phyloP scores from a whole-genome alignment of 805 yeast species.

The Kodamaea jinghongensis region DNA sequence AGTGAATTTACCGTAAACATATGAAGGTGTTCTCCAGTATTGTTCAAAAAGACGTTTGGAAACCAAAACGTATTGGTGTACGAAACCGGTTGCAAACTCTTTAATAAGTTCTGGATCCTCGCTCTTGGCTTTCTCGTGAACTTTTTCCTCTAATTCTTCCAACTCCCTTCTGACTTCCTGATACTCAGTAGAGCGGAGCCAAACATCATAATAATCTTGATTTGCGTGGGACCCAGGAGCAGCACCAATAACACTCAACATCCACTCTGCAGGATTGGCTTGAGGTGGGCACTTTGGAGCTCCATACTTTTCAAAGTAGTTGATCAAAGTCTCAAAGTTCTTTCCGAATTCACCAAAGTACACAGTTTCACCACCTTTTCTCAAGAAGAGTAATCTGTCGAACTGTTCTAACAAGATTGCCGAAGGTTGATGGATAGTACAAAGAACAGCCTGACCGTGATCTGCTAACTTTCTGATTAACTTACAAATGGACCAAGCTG shows the following conservation, averaged over 20 bases:
- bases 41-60: constrained; percentile 14
- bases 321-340: constrained; percentile 54
- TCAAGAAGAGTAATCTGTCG: constrained; percentile 68
- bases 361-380: constrained; percentile 69
- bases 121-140: constrained; percentile 14
- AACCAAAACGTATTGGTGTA: constrained; percentile 12
- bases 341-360: constrained; percentile 74
- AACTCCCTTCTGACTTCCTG: constrained; percentile 15
- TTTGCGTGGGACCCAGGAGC: constrained; percentile 29
- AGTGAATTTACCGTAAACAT: constrained; percentile 15
- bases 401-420: constrained; percentile 73
- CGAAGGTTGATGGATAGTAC: constrained; percentile 82
- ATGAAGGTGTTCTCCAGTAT: constrained; percentile 32
- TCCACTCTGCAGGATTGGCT: constrained; percentile 67
- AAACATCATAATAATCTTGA: constrained; percentile 23
- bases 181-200: constrained; percentile 22
- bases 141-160: constrained; percentile 18
- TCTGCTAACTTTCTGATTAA: constrained; percentile 48
- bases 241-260: constrained; percentile 28
- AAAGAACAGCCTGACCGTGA: constrained; percentile 55
- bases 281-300: constrained; percentile 62
- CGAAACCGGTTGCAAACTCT: constrained; percentile 11
- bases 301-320: constrained; percentile 65
- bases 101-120: constrained; percentile 10
- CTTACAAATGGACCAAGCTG: constrained; percentile 58